Evolutionary conservation across 176 grass and related monocot species (phyloP), one percentile per base, ranked within the genome.

Genomic region (Musa troglodytarum): DNA sequence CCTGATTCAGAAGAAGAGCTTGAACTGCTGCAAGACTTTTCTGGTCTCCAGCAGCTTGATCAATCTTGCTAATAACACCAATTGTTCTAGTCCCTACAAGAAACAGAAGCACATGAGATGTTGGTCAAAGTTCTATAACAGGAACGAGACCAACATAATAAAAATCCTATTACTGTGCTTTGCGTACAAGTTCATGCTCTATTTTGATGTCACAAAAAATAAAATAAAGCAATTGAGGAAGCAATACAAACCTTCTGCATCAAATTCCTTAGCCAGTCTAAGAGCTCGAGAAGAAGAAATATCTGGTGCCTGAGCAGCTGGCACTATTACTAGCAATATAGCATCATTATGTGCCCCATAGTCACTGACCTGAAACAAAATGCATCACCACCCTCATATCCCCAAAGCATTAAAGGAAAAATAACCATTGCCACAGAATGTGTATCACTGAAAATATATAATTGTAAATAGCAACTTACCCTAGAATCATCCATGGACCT

Each of bases 31-130:
- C 79, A 54, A 96, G 79, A 76, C 76, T 81, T 88, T 87, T 96
- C 76, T 86, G 88, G 28, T 96, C 92, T 71, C 74, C 86, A 69
- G 88, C 77, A 77, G 86, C 83, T 71, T 91, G 92, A 85, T 96
- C 92, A 63, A 87, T 75, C 88, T 96, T 96, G 76, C 92, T 91
- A 64, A 96, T 81, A 71, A 96, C 77, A 65, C 92, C 92, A 43
- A 96, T 83, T 17, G 88, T 96, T 82, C 88, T 96, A 76, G 82
- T 96, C 80, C 92, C 92, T 96, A 80, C 14, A 78, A 63, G 58
- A 83, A 65, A 57, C 51, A 23, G 62, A 74, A 24, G 61, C 54
- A 58, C 8, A 52, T 85, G 49, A 80, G 28, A 16, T 51, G 43
- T 76, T 49, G 50, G 24, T 64, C 66, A 65, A 56, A 55, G 55